Conservation (phyloP, 768 basidiomycete genomes). For the Trametes meyenii region DNA sequence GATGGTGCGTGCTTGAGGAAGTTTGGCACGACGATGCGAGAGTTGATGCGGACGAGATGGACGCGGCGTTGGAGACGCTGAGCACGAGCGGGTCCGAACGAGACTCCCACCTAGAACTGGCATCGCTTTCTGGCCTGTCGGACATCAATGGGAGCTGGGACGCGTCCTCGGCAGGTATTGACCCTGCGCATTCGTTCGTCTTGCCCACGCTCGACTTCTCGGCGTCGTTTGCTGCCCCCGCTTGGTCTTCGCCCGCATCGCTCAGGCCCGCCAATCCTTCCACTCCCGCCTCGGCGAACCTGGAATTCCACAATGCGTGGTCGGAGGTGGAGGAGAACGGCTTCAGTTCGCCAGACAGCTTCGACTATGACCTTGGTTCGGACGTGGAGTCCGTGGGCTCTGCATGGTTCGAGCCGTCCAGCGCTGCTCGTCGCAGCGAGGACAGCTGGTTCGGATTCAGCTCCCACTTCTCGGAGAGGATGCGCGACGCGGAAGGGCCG, state of each 20-base stretch:
- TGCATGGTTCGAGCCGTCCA: conserved; percentile 16
- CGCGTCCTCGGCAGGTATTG: conserved; percentile 35
- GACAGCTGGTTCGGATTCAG: conserved; percentile 43
- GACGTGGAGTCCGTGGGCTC: conserved; percentile 25
- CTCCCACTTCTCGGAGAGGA: conserved; percentile 38
- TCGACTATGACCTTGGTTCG: conserved; percentile 17
- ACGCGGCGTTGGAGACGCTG: conserved; percentile 34
- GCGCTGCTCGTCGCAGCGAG: not conserved
- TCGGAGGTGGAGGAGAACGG: conserved; percentile 16
- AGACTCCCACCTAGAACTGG: conserved; percentile 7
- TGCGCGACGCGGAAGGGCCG: conserved; percentile 25
- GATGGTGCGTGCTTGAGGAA: conserved; percentile 80
- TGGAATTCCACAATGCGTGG: conserved; percentile 34
- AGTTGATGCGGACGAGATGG: conserved; percentile 28
- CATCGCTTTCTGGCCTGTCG: conserved; percentile 4
- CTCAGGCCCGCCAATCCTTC: conserved; percentile 10
- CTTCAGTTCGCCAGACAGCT: conserved; percentile 5
- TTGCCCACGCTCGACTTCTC: conserved; percentile 81
- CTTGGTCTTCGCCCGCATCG: conserved; percentile 21
- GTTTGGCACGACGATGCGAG: conserved; percentile 29
- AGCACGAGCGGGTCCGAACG: conserved; percentile 23
- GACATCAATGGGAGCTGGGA: conserved; percentile 15
- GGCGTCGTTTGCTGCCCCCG: conserved; percentile 42
- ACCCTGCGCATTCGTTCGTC: conserved; percentile 69
- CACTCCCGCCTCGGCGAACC: conserved; percentile 20